Conservation (phyloP, 208 protist genomes). For the Leptomonas pyrrhocoris region DNA sequence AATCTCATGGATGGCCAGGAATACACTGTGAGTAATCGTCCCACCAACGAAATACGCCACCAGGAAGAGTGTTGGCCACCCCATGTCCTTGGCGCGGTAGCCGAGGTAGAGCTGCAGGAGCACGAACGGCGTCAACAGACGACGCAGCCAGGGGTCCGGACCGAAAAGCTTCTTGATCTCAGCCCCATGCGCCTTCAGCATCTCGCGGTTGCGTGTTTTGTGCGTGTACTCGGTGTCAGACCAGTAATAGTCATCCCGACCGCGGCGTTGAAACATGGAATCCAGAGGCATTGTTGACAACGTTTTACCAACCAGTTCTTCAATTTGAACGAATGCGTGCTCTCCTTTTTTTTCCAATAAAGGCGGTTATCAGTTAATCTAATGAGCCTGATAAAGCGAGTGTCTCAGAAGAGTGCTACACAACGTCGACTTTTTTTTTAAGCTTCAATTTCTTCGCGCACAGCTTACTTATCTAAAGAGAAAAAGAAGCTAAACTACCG, state of each 20-base stretch:
- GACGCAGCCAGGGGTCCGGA: constrained; percentile 54
- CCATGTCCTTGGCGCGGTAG: constrained; percentile 60
- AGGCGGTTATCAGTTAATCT: too few species aligned
- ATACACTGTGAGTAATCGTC: constrained; percentile 80
- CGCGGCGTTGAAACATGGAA: constrained; percentile 32
- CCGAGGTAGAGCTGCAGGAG: constrained; percentile 69
- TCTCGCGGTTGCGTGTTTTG: constrained; percentile 57
- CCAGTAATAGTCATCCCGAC: constrained; percentile 79
- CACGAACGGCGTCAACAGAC: constrained; percentile 56
- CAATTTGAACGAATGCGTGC: too few species aligned
- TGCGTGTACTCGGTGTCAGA: constrained; percentile 68
- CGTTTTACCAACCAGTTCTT: background rate
- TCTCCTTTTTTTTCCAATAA: background rate
- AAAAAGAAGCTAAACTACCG: too few species aligned
- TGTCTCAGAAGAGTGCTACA: too few species aligned
- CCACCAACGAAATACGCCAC: constrained; percentile 83
- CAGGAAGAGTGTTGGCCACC: constrained; percentile 68
- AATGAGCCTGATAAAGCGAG: too few species aligned
- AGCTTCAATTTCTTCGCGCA: too few species aligned
- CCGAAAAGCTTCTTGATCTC: constrained; percentile 86
- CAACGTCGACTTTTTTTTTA: too few species aligned
- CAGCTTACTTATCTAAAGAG: too few species aligned
- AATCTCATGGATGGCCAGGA: constrained; percentile 93
- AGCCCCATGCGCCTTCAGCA: constrained; percentile 77
- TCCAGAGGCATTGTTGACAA: constrained; percentile 7